Conservation (phyloP, 2,329 filamentous ascomycete species). For the Fusarium secorum region DNA sequence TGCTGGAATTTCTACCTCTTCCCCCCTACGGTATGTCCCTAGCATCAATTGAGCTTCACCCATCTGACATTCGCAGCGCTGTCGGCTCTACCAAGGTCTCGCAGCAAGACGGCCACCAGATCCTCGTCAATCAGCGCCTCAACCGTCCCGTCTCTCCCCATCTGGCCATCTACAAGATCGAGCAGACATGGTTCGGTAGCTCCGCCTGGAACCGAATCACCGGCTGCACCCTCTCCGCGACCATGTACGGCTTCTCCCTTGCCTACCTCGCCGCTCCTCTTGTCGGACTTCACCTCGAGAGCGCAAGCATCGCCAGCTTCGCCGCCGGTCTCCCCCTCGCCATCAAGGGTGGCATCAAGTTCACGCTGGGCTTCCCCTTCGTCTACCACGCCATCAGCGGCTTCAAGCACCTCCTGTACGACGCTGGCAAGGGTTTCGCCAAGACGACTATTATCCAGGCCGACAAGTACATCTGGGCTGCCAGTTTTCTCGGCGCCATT, state of each 20-base stretch:
- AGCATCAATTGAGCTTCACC: neutral
- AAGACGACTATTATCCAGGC: conserved; percentile 56
- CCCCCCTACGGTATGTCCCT: conserved; percentile 54
- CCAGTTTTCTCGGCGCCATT: conserved; percentile 52
- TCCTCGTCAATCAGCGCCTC: conserved; percentile 83
- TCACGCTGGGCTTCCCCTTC: conserved; percentile 66
- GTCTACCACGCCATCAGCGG: conserved; percentile 66
- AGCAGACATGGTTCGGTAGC: conserved; percentile 84
- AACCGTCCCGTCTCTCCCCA: conserved; percentile 85
- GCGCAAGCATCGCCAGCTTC: conserved; percentile 65
- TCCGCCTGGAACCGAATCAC: conserved; percentile 82
- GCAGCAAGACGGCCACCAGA: conserved; percentile 60
- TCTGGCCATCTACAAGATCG: conserved; percentile 82
- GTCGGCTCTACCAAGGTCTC: conserved; percentile 64
- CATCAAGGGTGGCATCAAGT: conserved; percentile 66
- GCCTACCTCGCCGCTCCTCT: conserved; percentile 83
- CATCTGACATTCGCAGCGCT: conserved; percentile 20
- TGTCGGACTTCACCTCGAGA: conserved; percentile 70
- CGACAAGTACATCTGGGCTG: conserved; percentile 59
- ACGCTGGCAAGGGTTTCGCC: conserved; percentile 60
- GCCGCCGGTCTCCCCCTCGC: conserved; percentile 67
- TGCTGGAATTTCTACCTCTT: conserved; percentile 52
- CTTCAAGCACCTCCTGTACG: conserved; percentile 62
- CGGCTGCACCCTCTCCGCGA: conserved; percentile 74
- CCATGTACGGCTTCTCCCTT: conserved; percentile 80